Conservation (phyloP, 768 basidiomycete species). For the Ramaria sp. region DNA sequence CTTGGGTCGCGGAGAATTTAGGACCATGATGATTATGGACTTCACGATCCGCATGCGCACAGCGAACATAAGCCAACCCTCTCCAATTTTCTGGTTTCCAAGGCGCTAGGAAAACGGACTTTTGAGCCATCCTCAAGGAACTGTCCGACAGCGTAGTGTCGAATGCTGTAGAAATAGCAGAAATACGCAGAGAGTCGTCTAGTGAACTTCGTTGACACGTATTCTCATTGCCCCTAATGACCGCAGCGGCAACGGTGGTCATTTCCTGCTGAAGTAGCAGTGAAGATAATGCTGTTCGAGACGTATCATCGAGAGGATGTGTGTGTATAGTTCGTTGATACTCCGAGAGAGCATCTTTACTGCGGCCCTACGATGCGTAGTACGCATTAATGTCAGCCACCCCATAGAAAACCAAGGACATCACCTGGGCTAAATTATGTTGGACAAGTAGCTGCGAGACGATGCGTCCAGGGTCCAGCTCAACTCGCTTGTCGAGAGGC, state of each 20-base stretch:
- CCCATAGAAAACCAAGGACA: neutral
- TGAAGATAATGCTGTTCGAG: conserved; percentile 42
- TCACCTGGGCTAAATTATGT: conserved; percentile 55
- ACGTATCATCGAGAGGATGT: conserved; percentile 41
- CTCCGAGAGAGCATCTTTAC: conserved; percentile 35
- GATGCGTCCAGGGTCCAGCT: conserved; percentile 59
- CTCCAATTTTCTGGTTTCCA: conserved; percentile 44
- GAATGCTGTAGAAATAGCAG: conserved; percentile 33
- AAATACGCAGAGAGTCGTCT: conserved; percentile 35
- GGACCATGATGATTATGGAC: no score
- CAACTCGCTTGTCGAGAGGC: conserved; percentile 50
- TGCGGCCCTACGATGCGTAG: conserved; percentile 30
- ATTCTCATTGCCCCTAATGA: conserved; percentile 25
- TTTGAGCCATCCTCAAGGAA: conserved; percentile 42
- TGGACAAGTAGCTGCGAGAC: conserved; percentile 63
- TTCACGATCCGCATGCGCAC: neutral
- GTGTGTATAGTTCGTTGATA: conserved; percentile 46
- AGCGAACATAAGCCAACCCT: conserved; percentile 43
- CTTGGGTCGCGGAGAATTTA: no score
- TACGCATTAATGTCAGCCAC: conserved; percentile 4
- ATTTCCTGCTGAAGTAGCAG: conserved; percentile 41
- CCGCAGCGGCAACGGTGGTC: conserved; percentile 31
- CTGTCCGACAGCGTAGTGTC: conserved; percentile 14
- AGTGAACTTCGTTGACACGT: conserved; percentile 18
- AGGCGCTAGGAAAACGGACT: conserved; percentile 52